Evolutionary conservation across 306 rosid species (phyloP).

Genomic region (Sechiopsis laciniata): DNA sequence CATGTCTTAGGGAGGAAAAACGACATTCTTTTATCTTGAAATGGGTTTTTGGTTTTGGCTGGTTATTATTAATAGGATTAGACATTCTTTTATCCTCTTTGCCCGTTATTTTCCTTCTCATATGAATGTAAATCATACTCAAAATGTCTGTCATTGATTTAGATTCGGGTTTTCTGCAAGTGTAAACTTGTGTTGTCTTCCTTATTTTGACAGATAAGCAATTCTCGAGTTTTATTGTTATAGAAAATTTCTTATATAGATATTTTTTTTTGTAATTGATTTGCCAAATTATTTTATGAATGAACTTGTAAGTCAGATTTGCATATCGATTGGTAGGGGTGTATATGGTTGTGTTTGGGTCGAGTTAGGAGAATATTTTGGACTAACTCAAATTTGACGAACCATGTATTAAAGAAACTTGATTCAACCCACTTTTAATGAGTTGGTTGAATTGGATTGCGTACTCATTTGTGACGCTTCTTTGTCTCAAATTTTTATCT

Average conservation of each 20-base stretch:
- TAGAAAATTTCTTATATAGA: background rate
- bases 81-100: slow-evolving; percentile 21
- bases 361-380: too few relatives aligned
- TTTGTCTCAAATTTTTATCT: too few relatives aligned
- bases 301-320: too few relatives aligned
- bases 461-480: too few relatives aligned
- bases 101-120: background rate
- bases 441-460: too few relatives aligned
- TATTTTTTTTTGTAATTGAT: too few relatives aligned
- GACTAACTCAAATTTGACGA: too few relatives aligned
- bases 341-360: too few relatives aligned
- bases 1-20: slow-evolving; percentile 8
- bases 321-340: too few relatives aligned
- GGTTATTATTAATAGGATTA: slow-evolving; percentile 14
- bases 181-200: slow-evolving; percentile 17
- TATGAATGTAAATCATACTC: slow-evolving; percentile 23
- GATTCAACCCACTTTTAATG: too few relatives aligned
- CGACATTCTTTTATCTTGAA: slow-evolving; percentile 18
- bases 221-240: background rate
- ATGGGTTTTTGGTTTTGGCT: slow-evolving; percentile 12
- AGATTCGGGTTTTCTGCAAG: slow-evolving; percentile 15
- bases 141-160: slow-evolving; percentile 12
- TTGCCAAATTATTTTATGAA: too few relatives aligned
- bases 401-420: too few relatives aligned
- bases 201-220: background rate